These are phyloP conservation scores for Colletotrichum sp. DNA, from an alignment of 2,329 filamentous ascomycete species.

Conservation along the genomic window DNA sequence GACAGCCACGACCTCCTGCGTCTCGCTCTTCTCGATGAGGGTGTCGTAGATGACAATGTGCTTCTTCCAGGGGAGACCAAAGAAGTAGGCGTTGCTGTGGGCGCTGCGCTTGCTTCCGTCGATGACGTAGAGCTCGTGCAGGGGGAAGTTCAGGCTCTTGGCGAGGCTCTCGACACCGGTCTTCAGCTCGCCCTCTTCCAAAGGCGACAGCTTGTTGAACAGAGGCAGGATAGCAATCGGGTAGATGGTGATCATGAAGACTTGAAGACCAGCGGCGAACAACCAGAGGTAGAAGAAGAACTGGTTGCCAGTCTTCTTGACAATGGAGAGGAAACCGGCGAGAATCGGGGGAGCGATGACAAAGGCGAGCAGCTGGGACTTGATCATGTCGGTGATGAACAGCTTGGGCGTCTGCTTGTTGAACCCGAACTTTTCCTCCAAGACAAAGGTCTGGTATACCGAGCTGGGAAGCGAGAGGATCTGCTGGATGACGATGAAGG, in stretches of 20 bases:
- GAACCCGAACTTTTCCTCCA: constrained; percentile 97
- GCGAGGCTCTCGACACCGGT: constrained; percentile 85
- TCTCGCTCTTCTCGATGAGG: constrained; percentile 91
- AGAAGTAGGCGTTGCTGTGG: constrained; percentile 94
- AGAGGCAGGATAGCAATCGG: constrained; percentile 91
- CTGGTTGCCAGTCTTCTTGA: constrained; percentile 88
- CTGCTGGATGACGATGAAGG: constrained; percentile 84
- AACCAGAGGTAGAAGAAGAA: constrained; percentile 99
- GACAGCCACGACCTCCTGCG: constrained; percentile 92
- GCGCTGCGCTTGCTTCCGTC: constrained; percentile 87
- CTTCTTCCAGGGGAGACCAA: constrained; percentile 98
- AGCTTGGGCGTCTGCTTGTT: constrained; percentile 95
- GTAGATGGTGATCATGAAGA: constrained; percentile 96
- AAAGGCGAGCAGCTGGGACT: constrained; percentile 83
- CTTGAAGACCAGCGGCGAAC: constrained; percentile 86
- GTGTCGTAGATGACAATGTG: constrained; percentile 99
- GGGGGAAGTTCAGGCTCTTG: constrained; percentile 84
- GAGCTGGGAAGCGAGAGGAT: constrained; percentile 79
- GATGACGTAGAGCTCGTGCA: constrained; percentile 93
- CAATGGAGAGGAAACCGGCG: constrained; percentile 89
- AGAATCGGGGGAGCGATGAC: constrained; percentile 86
- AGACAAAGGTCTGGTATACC: constrained; percentile 92
- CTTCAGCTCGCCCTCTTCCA: constrained; percentile 88
- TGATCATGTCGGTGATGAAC: constrained; percentile 90
- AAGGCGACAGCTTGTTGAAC: constrained; percentile 97